These are phyloP conservation scores for Cercospora sp. DNA, from an alignment of 2,329 filamentous ascomycete genomes.

Conservation along the genomic window DNA sequence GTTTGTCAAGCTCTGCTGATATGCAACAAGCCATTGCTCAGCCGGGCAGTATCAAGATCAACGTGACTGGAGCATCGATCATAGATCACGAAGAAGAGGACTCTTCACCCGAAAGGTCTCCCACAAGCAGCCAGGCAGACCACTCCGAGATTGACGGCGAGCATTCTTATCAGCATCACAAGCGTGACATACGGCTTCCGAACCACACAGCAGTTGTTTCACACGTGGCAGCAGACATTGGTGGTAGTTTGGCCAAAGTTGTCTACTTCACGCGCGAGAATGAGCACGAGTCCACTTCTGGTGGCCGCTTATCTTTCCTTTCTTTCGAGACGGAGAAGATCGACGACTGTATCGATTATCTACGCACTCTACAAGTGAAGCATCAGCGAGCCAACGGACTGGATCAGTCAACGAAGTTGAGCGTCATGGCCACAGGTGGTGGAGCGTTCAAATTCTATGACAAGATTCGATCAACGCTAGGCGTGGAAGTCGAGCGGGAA, in stretches of 20 bases:
- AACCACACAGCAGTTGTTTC: constrained; percentile 94
- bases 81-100: constrained; percentile 70
- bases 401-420: constrained; percentile 59
- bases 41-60: constrained; percentile 80
- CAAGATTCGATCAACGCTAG: constrained; percentile 76
- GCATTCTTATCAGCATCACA: constrained; percentile 67
- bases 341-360: constrained; percentile 89
- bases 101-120: constrained; percentile 37
- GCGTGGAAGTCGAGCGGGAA: constrained; percentile 84
- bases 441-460: constrained; percentile 98
- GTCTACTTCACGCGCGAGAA: constrained; percentile 92
- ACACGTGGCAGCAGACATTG: constrained; percentile 97
- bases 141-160: constrained; percentile 41
- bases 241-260: constrained; percentile 90
- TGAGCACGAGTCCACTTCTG: constrained; percentile 59
- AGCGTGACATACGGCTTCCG: constrained; percentile 90
- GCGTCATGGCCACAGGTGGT: constrained; percentile 93
- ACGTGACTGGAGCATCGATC: constrained; percentile 94
- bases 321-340: constrained; percentile 96
- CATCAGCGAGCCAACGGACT: constrained; percentile 64
- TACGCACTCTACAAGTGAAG: constrained; percentile 80
- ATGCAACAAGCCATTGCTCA: constrained; percentile 58
- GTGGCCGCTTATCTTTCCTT: constrained; percentile 89
- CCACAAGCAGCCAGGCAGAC: constrained; percentile 45
- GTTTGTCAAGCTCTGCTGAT: constrained; percentile 43